Base-by-base conservation (phyloP, 208 protist genomes). In the Tritrichomonas musculus region DNA sequence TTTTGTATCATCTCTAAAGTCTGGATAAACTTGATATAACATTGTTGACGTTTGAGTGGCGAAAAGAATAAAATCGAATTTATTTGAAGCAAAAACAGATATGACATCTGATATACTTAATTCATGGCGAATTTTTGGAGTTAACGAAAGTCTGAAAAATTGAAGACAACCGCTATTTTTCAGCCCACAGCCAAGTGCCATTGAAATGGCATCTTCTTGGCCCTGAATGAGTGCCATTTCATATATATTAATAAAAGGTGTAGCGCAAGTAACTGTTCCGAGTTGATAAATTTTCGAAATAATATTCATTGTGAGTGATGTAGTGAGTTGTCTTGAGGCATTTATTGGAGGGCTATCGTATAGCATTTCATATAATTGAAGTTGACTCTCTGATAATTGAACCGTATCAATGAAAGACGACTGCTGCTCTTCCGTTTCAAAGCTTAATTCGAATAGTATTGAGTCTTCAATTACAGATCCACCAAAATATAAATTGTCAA, bases 91-190 rank as follows among this genome's bases (percentile, higher is more conserved):
- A 47, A n/a, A 88, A 47, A 57, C 44, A 33, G 41, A 13, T 33
- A 30, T 55, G 39, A 88, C 77, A 39, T 60, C 44, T 3, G 47
- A 0, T 14, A 88, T 57, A 57, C 57, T 53, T 9, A 88, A 20
- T 57, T 53, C 41, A 50, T 20, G 20, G 4, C 33, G 17, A 57
- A 57, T 33, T 17, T 88, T 88, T 55, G 77, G 77, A 57, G 44
- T 49, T 22, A 88, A 53, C 9, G 41, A 13, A 20, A 27, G 8
- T 1, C 77, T 25, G 27, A 88, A 44, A 47, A 41, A 88, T 33
- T 88, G 77, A 27, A 88, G 17, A 57, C 77, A 88, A n/a, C 77
- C 47, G n/a, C 47, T 53, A 39, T 88, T 88, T 27, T 88, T 88
- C 27, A 55, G 57, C 0, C 77, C 77, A 50, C 77, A 88, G 39